Evolutionary conservation across 108 stramenopile genomes (phyloP), one percentile per base, ranked within the genome.

Genomic region (Cyclotella atomus): DNA sequence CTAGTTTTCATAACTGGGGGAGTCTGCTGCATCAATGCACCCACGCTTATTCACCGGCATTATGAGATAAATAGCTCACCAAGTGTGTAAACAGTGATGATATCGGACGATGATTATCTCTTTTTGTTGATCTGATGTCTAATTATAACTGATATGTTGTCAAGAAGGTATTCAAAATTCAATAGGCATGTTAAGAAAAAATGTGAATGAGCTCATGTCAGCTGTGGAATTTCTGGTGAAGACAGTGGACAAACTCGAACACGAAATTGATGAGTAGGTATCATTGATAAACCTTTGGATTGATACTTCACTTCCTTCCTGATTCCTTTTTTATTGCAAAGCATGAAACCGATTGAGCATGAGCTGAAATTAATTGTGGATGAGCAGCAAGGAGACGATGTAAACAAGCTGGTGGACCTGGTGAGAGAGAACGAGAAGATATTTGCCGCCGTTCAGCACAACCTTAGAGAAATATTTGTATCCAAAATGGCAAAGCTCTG

Each of bases 391-490:
- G 47, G n/a, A n/a, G 9, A 9, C 16, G n/a, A 49, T 49, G 47
- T 19, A n/a, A 12, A 10, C 4, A 4, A 12, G 4, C 4, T n/a
- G n/a, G n/a, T n/a, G 4, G n/a, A 49, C 47, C n/a, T 49, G 9
- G 47, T 49, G 4, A 49, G n/a, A n/a, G 47, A 49, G 47, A 49
- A 49, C n/a, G 47, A 49, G n/a, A 19, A n/a, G 47, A 49, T 49
- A 4, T n/a, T 49, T n/a, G 47, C 9, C 38, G 10, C n/a, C 47
- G 9, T n/a, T 49, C n/a, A 49, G 47, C 4, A n/a, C 10, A n/a
- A n/a, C 9, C n/a, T 49, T 4, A 49, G 47, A 19, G 16, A 49
- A 49, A 49, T 17, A 4, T 49, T 49, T 49, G 47, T 49, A 17
- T 9, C 9, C 9, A 17, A 49, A n/a, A 49, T 49, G 47, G n/a